Conservation (phyloP, 257 asterid species). For the Penstemon davidsonii region DNA sequence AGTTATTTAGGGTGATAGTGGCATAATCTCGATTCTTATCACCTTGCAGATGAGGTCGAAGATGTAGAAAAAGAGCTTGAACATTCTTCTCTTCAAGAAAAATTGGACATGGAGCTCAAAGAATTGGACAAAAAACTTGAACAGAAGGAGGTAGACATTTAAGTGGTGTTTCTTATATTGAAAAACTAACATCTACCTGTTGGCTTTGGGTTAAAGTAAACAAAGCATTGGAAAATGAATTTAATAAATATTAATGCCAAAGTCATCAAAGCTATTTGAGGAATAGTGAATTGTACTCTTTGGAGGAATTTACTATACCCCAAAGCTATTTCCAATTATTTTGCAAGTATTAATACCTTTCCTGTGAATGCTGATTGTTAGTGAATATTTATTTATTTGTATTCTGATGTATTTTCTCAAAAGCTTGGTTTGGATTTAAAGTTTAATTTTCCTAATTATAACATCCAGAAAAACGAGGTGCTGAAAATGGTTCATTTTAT, state of each 20-base stretch:
- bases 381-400: not conserved
- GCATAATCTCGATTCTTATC: conserved; percentile 21
- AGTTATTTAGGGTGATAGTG: not conserved
- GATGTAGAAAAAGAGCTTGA: conserved; percentile 84
- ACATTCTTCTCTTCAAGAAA: conserved; percentile 90
- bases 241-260: not conserved
- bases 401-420: not conserved
- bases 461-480: not conserved
- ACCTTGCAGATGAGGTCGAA: conserved; percentile 60
- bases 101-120: conserved; percentile 77
- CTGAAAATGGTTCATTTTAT: not conserved
- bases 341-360: not conserved
- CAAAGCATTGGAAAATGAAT: not conserved
- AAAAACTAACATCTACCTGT: not conserved
- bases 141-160: conserved; percentile 75
- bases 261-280: not conserved
- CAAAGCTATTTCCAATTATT: not conserved
- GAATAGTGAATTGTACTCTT: not conserved
- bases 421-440: not conserved
- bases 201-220: conserved; percentile 7
- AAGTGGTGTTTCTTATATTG: conserved; percentile 1
- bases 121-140: conserved; percentile 88
- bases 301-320: not conserved
- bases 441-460: not conserved
- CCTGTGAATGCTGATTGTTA: not conserved